phyloP scores from a whole-genome alignment of 192 early-diverging fungal species.

The Backusella liffmaniae region DNA sequence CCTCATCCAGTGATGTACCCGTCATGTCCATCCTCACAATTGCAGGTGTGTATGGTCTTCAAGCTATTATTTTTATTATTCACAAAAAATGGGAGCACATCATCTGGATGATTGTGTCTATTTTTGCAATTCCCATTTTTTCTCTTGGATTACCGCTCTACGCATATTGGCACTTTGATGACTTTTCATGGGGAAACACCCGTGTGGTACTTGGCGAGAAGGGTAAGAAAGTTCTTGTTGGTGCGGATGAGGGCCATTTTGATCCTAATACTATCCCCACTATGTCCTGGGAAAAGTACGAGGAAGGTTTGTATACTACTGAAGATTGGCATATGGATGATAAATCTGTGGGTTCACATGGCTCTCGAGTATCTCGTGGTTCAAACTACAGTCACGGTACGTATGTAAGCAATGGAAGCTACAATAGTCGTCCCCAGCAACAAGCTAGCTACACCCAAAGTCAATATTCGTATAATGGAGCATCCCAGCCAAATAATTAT shows the following conservation, averaged over 20 bases:
- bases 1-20: conserved; percentile 60
- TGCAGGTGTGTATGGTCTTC: conserved; percentile 83
- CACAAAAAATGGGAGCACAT: conserved; percentile 82
- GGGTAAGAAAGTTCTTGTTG: conserved; percentile 61
- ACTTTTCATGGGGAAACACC: conserved; percentile 99
- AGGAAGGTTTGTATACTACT: conserved; percentile 55
- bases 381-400: conserved; percentile 43
- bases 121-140: conserved; percentile 87
- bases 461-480: not conserved
- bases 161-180: conserved; percentile 99
- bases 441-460: not conserved
- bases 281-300: conserved; percentile 80
- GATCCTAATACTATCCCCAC: conserved; percentile 70
- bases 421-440: not conserved
- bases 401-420: conserved; percentile 30
- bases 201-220: conserved; percentile 86
- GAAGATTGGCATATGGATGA: conserved; percentile 38
- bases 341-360: not conserved
- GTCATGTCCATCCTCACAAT: conserved; percentile 82
- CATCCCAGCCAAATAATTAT: not conserved
- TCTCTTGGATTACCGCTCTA: conserved; percentile 80
- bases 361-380: conserved; percentile 46
- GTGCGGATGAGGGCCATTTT: conserved; percentile 70
- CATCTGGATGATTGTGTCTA: conserved; percentile 96
- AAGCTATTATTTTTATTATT: conserved; percentile 79